These are phyloP conservation scores for Neodidymelliopsis sp. DNA, from an alignment of 2,329 filamentous ascomycete species.

Conservation along the genomic window DNA sequence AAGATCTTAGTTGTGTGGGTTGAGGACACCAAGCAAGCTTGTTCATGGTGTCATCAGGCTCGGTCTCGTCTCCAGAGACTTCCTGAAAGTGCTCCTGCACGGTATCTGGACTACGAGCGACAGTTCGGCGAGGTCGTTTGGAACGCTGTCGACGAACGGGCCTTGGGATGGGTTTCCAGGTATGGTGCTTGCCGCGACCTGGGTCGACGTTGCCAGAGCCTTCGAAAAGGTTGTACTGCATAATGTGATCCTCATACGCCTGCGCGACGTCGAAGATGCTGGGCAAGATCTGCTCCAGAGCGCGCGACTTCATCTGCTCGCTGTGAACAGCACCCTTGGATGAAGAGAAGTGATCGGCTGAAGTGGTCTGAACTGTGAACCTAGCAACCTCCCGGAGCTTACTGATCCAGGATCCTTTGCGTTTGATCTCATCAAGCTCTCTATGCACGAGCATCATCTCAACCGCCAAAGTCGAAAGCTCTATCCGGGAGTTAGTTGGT, in stretches of 20 bases:
- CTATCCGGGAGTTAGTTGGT: constrained; percentile 24
- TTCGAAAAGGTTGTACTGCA: constrained; percentile 34
- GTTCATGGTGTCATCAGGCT: constrained; percentile 27
- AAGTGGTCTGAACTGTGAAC: constrained; percentile 30
- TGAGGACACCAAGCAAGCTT: neutral
- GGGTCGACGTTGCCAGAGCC: constrained; percentile 28
- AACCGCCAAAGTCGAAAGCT: constrained; percentile 35
- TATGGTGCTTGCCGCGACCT: constrained; percentile 30
- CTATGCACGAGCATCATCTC: constrained; percentile 43
- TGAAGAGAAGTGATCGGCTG: constrained; percentile 37
- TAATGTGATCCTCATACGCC: constrained; percentile 40
- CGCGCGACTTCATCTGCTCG: constrained; percentile 36
- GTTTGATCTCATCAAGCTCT: constrained; percentile 32
- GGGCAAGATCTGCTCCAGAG: constrained; percentile 33
- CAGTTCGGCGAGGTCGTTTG: constrained; percentile 22
- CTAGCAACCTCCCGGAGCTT: constrained; percentile 33
- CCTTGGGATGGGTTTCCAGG: constrained; percentile 32
- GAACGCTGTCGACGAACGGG: constrained; percentile 20
- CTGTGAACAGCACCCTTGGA: constrained; percentile 33
- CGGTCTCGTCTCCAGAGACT: constrained; percentile 31
- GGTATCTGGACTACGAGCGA: neutral
- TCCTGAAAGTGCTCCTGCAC: constrained; percentile 10
- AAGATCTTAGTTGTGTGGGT: neutral
- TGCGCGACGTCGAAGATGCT: constrained; percentile 41
- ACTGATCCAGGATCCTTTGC: constrained; percentile 32